Percentiles rank a stretch among this genome's conserved stretches.
Conservation (phyloP, 2,329 filamentous ascomycete species). For the Periconia sp. region DNA sequence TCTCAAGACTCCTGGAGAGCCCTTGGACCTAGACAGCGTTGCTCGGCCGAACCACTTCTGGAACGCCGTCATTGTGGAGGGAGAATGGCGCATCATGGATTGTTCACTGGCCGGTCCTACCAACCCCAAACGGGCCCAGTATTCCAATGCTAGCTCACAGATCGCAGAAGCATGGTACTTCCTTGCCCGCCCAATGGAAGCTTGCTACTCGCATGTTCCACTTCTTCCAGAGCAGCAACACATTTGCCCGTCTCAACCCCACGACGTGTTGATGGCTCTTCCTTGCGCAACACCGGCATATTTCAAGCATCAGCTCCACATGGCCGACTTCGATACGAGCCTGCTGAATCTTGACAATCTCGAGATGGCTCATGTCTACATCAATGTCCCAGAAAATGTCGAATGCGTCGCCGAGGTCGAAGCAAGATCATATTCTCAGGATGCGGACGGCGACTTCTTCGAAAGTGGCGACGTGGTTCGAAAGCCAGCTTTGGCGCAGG, state of each 20-base stretch:
- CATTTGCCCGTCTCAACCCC: conserved; percentile 84
- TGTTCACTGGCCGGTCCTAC: conserved; percentile 91
- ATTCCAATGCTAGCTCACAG: conserved; percentile 73
- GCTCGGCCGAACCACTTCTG: conserved; percentile 96
- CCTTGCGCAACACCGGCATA: conserved; percentile 86
- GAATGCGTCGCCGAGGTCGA: conserved; percentile 94
- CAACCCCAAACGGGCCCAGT: conserved; percentile 78
- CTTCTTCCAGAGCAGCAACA: conserved; percentile 89
- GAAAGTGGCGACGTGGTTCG: conserved; percentile 86
- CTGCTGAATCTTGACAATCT: conserved; percentile 85
- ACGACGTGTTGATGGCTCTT: conserved; percentile 84
- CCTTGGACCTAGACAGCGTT: conserved; percentile 74
- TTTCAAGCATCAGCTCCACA: conserved; percentile 80
- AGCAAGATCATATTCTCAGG: conserved; percentile 77
- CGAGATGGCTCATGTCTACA: conserved; percentile 89
- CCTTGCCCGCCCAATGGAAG: conserved; percentile 82
- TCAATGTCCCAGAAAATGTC: conserved; percentile 86
- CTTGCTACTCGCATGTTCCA: conserved; percentile 95
- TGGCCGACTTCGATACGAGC: conserved; percentile 91
- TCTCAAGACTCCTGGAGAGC: conserved; percentile 86
- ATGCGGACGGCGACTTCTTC: conserved; percentile 89
- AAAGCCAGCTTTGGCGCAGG: conserved; percentile 87
- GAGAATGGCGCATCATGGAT: conserved; percentile 96
- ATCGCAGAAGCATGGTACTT: conserved; percentile 92
- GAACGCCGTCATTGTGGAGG: conserved; percentile 92